A percentile compares a stretch with the other conserved stretches of the same genome.
Conservation (phyloP, 2,329 filamentous ascomycete genomes). For the Sordariomycetes sp. region DNA sequence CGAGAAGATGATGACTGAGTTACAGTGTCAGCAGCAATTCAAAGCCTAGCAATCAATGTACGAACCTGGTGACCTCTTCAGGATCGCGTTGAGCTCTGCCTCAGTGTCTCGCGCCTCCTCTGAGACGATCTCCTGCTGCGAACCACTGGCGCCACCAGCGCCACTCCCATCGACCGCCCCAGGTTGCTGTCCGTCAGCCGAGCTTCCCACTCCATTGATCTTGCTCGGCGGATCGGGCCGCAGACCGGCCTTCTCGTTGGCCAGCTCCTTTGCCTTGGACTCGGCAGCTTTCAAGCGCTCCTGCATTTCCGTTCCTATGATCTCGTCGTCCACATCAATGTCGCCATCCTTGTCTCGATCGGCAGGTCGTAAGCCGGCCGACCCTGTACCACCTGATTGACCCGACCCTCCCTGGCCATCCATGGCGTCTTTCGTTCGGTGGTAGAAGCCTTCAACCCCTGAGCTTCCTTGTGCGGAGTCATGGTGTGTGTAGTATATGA, state of each 20-base stretch:
- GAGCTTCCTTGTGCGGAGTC: constrained; percentile 38
- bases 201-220: constrained; percentile 50
- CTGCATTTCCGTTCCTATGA: constrained; percentile 40
- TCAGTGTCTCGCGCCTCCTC: constrained; percentile 56
- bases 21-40: constrained; percentile 2
- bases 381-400: background rate
- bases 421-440: constrained; percentile 48
- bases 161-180: no score
- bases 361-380: constrained; percentile 10
- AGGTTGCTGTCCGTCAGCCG: constrained; percentile 39
- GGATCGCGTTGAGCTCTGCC: constrained; percentile 63
- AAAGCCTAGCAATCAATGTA: constrained; percentile 7
- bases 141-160: constrained; percentile 12
- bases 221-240: constrained; percentile 49
- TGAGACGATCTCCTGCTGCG: background rate
- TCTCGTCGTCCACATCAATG: constrained; percentile 46
- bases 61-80: constrained; percentile 78
- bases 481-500: constrained; percentile 65
- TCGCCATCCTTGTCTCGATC: constrained; percentile 47
- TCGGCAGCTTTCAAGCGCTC: constrained; percentile 60
- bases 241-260: constrained; percentile 56
- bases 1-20: constrained; percentile 83
- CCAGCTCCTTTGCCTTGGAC: constrained; percentile 57
- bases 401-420: no score
- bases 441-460: constrained; percentile 48